Evolutionary conservation across 2,329 filamentous ascomycete species (phyloP).

Genomic region (Nemania sp.): DNA sequence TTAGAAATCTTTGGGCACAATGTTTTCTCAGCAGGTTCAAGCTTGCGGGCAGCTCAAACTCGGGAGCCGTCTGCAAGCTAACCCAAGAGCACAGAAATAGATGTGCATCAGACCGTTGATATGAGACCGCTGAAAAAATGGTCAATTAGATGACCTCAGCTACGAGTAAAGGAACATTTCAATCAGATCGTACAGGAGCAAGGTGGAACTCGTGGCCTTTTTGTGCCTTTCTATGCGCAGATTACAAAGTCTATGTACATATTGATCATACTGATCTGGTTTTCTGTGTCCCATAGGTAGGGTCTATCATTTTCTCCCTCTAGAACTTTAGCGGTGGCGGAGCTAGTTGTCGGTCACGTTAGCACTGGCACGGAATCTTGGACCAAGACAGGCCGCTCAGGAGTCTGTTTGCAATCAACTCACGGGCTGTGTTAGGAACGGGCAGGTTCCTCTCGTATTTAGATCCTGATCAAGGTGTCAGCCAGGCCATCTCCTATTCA

Average conservation of each 20-base stretch:
- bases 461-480: constrained; percentile 63
- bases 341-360: constrained; percentile 42
- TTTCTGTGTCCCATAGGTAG: constrained; percentile 5
- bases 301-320: constrained; percentile 13
- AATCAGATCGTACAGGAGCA: background rate
- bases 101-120: too few species aligned
- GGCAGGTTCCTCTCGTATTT: constrained; percentile 96
- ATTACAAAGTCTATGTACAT: constrained; percentile 44
- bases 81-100: too few species aligned
- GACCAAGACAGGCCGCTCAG: background rate
- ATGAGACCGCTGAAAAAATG: too few species aligned
- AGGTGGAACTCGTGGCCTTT: constrained; percentile 8
- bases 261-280: constrained; percentile 17
- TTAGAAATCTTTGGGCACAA: too few species aligned
- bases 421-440: constrained; percentile 78
- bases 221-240: constrained; percentile 26
- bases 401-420: constrained; percentile 46
- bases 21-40: too few species aligned
- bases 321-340: constrained; percentile 57
- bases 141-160: background rate
- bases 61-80: too few species aligned
- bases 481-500: background rate
- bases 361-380: constrained; percentile 20
- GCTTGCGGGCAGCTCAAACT: too few species aligned
- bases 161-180: background rate